These are phyloP conservation scores for Nothopassalora personata DNA, from an alignment of 2,329 filamentous ascomycete species.

Conservation along the genomic window DNA sequence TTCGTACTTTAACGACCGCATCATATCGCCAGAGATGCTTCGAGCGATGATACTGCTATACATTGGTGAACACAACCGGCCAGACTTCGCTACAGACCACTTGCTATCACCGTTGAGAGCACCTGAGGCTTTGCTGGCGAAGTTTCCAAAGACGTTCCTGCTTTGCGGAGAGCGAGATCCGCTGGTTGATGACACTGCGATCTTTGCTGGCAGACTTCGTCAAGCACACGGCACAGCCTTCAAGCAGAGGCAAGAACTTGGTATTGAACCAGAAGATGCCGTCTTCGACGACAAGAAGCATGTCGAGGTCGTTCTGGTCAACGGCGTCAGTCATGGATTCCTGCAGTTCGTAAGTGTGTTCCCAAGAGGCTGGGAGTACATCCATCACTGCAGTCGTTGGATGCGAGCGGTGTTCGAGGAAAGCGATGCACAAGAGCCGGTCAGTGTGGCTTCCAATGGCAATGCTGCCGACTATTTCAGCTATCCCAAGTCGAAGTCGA, in stretches of 20 bases:
- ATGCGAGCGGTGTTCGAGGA: constrained; percentile 69
- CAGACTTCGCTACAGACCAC: constrained; percentile 88
- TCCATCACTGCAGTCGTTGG: constrained; percentile 74
- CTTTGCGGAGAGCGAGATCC: constrained; percentile 93
- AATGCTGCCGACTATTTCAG: constrained; percentile 24
- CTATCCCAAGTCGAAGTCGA: constrained; percentile 9
- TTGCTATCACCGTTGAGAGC: constrained; percentile 85
- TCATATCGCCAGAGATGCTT: constrained; percentile 97
- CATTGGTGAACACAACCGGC: constrained; percentile 85
- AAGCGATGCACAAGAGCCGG: constrained; percentile 34
- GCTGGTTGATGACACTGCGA: constrained; percentile 91
- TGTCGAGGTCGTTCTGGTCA: constrained; percentile 77
- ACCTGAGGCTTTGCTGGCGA: constrained; percentile 72
- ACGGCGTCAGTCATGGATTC: constrained; percentile 89
- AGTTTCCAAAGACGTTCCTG: constrained; percentile 93
- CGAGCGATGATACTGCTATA: constrained; percentile 98
- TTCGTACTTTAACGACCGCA: constrained; percentile 93
- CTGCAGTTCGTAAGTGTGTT: constrained; percentile 85
- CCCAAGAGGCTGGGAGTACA: constrained; percentile 83
- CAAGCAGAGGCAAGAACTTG: constrained; percentile 51
- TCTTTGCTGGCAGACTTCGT: constrained; percentile 84
- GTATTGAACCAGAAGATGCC: constrained; percentile 43
- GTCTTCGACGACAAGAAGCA: constrained; percentile 58
- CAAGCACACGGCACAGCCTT: constrained; percentile 63
- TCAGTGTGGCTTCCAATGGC: constrained; percentile 12